Base-by-base conservation (phyloP, 306 rosid genomes). In the Cucumis melo region DNA sequence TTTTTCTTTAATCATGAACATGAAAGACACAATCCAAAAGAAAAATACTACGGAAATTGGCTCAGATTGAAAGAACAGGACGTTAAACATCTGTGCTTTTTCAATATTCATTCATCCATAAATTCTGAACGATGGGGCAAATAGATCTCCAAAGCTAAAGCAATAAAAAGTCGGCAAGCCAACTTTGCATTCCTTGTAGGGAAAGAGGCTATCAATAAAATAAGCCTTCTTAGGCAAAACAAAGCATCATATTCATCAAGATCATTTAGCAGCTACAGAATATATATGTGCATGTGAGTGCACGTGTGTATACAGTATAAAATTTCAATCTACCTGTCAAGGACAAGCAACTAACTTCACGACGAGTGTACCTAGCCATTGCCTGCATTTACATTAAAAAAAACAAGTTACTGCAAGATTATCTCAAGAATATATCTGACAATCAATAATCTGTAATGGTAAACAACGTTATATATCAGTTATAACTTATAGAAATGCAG, bases 341-440 rank as follows among this genome's bases (percentile, higher is more conserved):
- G 51, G 96, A 90, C 84, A 94, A 80, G 81, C 97, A 94, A 81
- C 86, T 82, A 82, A 79, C 89, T 94, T 90, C 93, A 42, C 88
- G 88, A 21, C 87, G 91, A 82, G 87, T 87, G 80, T 94, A 94
- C 82, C 97, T 89, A 57, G 95, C 90, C 93, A 94, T 77, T 20
- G 97, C 97, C 99, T 94, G 80, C 77, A 81, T 48, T 76, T 73
- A 8, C 58, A 70, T 46, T 46, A 23, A 46, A 71, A 71, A 11
- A 46, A 24, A 23, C 8, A 48, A 71, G 76, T 10, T 8, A 71
- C 5, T 48, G 70, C 14, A 4, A 1, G 70, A 61, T 15, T 12
- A 63, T 34, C 38, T 59, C 12, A 59, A 59, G 38, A 24, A 12
- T 41, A 42, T 67, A 10, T 66, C 73, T 66, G 24, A 5, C 32